Evolutionary conservation across 1,139 yeast species (phyloP).

Genomic region (Blastobotrys indianensis): DNA sequence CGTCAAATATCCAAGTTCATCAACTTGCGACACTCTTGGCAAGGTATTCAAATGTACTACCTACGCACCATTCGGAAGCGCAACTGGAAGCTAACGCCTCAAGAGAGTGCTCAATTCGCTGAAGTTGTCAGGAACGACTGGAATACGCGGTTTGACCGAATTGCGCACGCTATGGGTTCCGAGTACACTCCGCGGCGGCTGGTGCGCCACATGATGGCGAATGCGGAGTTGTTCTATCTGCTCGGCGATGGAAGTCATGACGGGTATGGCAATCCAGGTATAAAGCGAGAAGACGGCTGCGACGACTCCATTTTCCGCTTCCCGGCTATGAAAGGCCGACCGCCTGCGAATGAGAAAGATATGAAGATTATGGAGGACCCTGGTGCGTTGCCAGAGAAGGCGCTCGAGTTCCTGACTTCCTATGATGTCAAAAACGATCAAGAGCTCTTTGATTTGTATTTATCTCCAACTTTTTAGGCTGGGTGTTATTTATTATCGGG

Average conservation of each 20-base stretch:
- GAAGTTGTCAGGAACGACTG: constrained; percentile 35
- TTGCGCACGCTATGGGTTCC: constrained; percentile 28
- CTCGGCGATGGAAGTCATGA: background rate
- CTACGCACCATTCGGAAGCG: constrained; percentile 36
- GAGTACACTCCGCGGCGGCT: constrained; percentile 18
- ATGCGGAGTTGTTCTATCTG: background rate
- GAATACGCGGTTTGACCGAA: constrained; percentile 38
- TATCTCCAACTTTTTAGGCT: background rate
- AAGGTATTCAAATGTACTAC: constrained; percentile 42
- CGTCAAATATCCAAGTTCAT: constrained; percentile 34
- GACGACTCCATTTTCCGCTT: background rate
- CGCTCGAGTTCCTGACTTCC: background rate
- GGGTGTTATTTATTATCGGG: background rate
- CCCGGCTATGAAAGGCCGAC: no score
- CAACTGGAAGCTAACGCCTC: constrained; percentile 31
- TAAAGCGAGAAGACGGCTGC: background rate
- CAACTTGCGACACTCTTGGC: constrained; percentile 37
- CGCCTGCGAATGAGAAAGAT: background rate
- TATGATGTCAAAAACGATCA: background rate
- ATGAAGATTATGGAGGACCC: constrained; percentile 3
- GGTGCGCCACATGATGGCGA: constrained; percentile 3
- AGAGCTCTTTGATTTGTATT: constrained; percentile 1
- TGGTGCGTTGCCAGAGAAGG: constrained; percentile 1
- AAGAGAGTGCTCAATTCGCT: constrained; percentile 31
- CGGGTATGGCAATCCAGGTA: background rate